Evolutionary conservation across 805 yeast species (phyloP).

Genomic region (Lachancea meyersii): DNA sequence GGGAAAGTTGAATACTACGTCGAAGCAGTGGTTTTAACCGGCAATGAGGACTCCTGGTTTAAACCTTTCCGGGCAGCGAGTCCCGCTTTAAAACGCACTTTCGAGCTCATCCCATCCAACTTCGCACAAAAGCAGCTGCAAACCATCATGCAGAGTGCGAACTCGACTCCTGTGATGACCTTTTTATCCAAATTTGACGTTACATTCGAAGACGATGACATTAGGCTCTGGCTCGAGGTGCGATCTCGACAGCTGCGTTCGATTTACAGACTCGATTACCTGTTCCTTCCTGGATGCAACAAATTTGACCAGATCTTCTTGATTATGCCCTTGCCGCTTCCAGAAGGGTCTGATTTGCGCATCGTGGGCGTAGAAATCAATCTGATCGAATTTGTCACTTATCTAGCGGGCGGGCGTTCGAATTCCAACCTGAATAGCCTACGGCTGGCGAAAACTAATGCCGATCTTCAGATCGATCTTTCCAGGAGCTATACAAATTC

Average conservation of each 20-base stretch:
- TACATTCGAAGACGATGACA: constrained; percentile 1
- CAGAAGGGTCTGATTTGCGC: constrained; percentile 1
- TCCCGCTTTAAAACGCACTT: constrained; percentile 14
- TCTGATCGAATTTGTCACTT: constrained; percentile 25
- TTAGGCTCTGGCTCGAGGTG: constrained; percentile 23
- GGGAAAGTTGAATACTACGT: constrained; percentile 28
- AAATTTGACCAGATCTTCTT: constrained; percentile 24
- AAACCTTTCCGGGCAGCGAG: constrained; percentile 23
- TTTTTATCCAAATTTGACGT: constrained; percentile 3
- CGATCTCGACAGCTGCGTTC: constrained; percentile 21
- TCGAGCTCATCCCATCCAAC: constrained; percentile 25
- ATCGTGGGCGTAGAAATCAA: constrained; percentile 20
- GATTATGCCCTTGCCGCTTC: constrained; percentile 10
- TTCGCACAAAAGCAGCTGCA: constrained; percentile 2
- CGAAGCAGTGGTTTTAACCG: constrained; percentile 24
- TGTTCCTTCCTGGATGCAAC: constrained; percentile 21
- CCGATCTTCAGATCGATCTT: constrained; percentile 1
- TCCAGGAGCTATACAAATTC: neutral
- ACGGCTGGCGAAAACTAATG: constrained; percentile 17
- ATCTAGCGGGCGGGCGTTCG: constrained; percentile 27
- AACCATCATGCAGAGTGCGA: neutral
- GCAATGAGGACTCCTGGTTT: constrained; percentile 25
- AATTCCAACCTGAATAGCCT: constrained; percentile 28
- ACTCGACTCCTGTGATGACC: neutral
- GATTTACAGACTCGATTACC: constrained; percentile 20